Conservation (phyloP, 352 stramenopile species). For the Globisporangium ultimum region DNA sequence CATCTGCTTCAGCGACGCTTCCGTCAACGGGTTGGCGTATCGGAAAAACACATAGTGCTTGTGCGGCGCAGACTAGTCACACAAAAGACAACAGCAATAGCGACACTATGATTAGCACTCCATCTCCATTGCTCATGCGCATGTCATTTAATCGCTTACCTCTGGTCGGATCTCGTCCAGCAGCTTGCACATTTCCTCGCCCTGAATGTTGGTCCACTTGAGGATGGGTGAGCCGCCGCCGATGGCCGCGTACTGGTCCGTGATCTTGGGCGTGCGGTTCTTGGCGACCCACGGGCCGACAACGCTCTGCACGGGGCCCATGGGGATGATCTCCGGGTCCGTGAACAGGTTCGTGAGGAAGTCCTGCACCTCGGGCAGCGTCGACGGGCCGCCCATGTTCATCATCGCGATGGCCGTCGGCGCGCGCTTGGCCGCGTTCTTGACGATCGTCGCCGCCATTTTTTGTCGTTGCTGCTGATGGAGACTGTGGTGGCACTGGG, state of each 20-base stretch:
- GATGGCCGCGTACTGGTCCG: conserved; percentile 95
- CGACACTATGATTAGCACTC: no score
- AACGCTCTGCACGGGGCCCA: conserved; percentile 87
- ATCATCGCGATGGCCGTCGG: conserved; percentile 89
- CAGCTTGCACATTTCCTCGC: conserved; percentile 86
- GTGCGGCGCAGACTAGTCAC: conserved; percentile 74
- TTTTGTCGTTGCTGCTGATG: background rate
- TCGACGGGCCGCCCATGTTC: conserved; percentile 97
- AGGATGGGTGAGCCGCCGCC: conserved; percentile 97
- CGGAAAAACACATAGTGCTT: conserved; percentile 98
- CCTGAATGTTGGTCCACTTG: conserved; percentile 96
- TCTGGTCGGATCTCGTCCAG: conserved; percentile 87
- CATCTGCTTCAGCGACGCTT: conserved; percentile 95
- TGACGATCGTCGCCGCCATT: conserved; percentile 16
- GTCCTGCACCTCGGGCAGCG: conserved; percentile 91
- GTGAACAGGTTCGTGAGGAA: conserved; percentile 99
- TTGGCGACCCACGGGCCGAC: conserved; percentile 79
- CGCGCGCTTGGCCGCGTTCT: conserved; percentile 37
- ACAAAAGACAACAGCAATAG: conserved; percentile 1
- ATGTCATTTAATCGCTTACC: conserved; percentile 19
- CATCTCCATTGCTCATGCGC: background rate
- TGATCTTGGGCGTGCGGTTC: conserved; percentile 92
- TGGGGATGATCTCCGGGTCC: conserved; percentile 98
- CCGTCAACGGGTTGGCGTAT: conserved; percentile 97
- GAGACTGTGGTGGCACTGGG: background rate